Evolutionary conservation across 495 filamentous ascomycete genomes (phyloP).

Genomic region (Penicillium steckii): DNA sequence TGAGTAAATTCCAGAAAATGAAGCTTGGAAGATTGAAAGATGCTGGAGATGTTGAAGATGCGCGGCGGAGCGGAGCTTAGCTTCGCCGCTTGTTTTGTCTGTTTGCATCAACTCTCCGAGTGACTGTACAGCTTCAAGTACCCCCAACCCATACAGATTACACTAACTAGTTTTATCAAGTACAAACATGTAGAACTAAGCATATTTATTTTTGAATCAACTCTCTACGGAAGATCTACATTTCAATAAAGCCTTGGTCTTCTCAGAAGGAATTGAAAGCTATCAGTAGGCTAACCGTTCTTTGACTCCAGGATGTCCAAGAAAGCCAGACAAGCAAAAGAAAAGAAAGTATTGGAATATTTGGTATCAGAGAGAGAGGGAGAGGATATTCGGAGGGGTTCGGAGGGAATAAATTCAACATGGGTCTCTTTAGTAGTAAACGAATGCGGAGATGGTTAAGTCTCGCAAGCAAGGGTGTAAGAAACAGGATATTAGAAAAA

Average conservation of each 20-base stretch:
- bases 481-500: slow-evolving; percentile 22
- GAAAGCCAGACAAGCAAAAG: slow-evolving; percentile 37
- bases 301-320: slow-evolving; percentile 6
- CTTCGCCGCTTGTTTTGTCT: slow-evolving; percentile 7
- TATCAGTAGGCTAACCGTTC: slow-evolving; percentile 38
- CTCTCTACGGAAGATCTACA: too few species aligned
- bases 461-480: not conserved
- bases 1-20: not conserved
- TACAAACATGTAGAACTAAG: too few species aligned
- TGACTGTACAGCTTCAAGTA: too few species aligned
- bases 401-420: slow-evolving; percentile 4
- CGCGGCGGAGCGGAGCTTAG: slow-evolving; percentile 5
- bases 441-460: slow-evolving; percentile 2
- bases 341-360: slow-evolving; percentile 25
- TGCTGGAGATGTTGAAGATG: not conserved
- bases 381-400: not conserved
- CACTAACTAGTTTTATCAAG: too few species aligned
- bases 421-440: slow-evolving; percentile 7
- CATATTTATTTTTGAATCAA: too few species aligned
- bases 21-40: not conserved
- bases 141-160: too few species aligned
- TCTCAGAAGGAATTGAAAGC: not conserved
- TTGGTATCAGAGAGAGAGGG: slow-evolving; percentile 27
- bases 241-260: not conserved
- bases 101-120: slow-evolving; percentile 17